Conservation (phyloP, 2,329 filamentous ascomycete genomes). For the Neofusicoccum ribis region DNA sequence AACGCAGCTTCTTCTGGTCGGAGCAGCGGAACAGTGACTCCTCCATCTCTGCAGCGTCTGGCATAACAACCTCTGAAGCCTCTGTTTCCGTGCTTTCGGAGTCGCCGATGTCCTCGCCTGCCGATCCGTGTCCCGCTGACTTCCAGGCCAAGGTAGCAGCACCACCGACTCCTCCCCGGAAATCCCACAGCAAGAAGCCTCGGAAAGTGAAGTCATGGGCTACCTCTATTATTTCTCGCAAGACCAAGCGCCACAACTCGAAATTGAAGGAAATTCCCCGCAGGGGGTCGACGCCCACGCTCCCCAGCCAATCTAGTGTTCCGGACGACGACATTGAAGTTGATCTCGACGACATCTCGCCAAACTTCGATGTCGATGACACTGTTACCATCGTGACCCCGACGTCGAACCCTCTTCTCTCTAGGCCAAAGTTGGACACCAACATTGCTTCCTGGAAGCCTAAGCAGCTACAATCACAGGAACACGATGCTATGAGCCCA, state of each 20-base stretch:
- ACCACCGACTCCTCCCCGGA: slow-evolving; percentile 9
- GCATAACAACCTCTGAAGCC: slow-evolving; percentile 36
- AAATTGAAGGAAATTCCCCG: slow-evolving; percentile 41
- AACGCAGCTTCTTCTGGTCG: slow-evolving; percentile 45
- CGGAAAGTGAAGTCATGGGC: slow-evolving; percentile 78
- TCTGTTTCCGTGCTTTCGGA: slow-evolving; percentile 29
- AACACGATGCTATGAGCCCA: slow-evolving; percentile 66
- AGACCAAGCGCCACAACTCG: slow-evolving; percentile 55
- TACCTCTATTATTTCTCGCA: slow-evolving; percentile 65
- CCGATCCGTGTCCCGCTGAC: slow-evolving; percentile 7
- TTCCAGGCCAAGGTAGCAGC: background rate
- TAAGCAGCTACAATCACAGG: slow-evolving; percentile 37
- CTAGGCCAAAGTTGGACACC: slow-evolving; percentile 33
- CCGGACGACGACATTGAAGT: slow-evolving; percentile 33
- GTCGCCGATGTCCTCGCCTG: slow-evolving; percentile 10
- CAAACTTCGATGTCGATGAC: slow-evolving; percentile 44
- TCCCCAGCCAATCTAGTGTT: slow-evolving; percentile 14
- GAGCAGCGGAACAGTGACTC: slow-evolving; percentile 52
- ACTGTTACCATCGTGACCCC: slow-evolving; percentile 44
- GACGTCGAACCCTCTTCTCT: slow-evolving; percentile 26
- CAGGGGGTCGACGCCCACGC: slow-evolving; percentile 30
- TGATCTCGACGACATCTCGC: slow-evolving; percentile 38
- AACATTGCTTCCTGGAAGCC: slow-evolving; percentile 41
- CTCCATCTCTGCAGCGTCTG: slow-evolving; percentile 29
- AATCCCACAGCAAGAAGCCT: slow-evolving; percentile 28